Evolutionary conservation across 805 yeast genomes (phyloP).

Genomic region (Starmerella roubikii): DNA sequence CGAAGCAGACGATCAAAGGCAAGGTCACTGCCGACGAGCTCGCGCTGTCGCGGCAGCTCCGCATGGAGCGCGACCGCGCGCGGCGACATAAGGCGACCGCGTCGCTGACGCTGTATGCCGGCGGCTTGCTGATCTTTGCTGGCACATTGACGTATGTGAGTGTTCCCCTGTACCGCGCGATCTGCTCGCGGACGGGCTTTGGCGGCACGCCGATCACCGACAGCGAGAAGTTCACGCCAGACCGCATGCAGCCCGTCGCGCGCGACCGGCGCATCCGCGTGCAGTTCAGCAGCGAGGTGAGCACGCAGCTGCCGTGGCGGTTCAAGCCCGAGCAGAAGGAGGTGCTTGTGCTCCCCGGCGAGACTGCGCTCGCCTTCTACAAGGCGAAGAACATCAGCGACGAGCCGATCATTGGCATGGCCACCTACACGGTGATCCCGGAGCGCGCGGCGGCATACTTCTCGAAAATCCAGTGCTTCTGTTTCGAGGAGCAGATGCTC

Average conservation of each 20-base stretch:
- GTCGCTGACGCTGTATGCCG: conserved; percentile 19
- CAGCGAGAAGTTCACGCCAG: conserved; percentile 62
- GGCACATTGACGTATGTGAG: conserved; percentile 68
- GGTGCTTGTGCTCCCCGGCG: conserved; percentile 89
- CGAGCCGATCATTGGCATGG: conserved; percentile 94
- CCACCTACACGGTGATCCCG: conserved; percentile 92
- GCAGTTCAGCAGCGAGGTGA: conserved; percentile 84
- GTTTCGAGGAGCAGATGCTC: conserved; percentile 91
- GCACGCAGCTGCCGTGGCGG: conserved; percentile 85
- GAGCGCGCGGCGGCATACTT: conserved; percentile 94
- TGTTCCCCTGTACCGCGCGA: conserved; percentile 81
- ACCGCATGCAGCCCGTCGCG: conserved; percentile 76
- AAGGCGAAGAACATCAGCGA: conserved; percentile 76
- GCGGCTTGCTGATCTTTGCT: conserved; percentile 16
- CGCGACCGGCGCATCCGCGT: conserved; percentile 67
- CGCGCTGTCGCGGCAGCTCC: conserved; percentile 9
- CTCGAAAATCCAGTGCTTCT: conserved; percentile 94
- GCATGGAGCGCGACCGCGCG: conserved; percentile 5
- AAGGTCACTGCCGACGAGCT: conserved; percentile 9
- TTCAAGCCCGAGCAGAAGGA: conserved; percentile 90
- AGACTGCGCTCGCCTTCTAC: conserved; percentile 91
- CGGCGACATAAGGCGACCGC: conserved; percentile 11
- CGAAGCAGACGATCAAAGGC: neutral
- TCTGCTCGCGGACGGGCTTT: conserved; percentile 91
- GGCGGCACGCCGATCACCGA: conserved; percentile 95